A percentile compares a stretch with the other conserved stretches of the same genome.
These are phyloP conservation scores for Colletotrichum caudatum DNA, from an alignment of 2,329 filamentous ascomycete genomes.

Conservation along the genomic window DNA sequence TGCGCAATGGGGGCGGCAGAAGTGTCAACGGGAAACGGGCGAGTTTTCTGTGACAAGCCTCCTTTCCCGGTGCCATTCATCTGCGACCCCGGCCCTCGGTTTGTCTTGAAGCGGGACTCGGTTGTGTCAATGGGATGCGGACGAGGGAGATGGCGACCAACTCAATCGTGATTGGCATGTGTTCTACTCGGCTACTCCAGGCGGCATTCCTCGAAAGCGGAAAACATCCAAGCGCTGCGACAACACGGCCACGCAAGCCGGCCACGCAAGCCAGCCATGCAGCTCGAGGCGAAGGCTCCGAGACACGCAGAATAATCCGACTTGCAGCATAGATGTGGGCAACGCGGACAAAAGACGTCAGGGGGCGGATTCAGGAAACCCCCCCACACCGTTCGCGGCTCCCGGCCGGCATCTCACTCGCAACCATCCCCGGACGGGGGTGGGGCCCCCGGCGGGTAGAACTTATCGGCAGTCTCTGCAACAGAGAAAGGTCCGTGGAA, in stretches of 20 bases:
- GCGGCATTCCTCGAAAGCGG: background rate
- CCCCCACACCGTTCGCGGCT: no score
- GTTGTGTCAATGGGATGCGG: no score
- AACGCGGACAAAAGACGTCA: background rate
- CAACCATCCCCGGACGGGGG: no score
- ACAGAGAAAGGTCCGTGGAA: background rate
- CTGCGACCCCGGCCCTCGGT: background rate
- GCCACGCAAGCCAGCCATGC: background rate
- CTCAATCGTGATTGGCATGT: no score
- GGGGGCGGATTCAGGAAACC: no score
- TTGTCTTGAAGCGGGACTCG: background rate
- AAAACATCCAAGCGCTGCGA: background rate
- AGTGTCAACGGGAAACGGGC: background rate
- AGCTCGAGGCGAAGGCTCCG: background rate
- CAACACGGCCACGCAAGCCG: background rate
- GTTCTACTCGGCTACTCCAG: no score
- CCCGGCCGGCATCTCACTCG: no score
- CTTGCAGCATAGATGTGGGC: background rate
- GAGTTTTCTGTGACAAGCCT: background rate
- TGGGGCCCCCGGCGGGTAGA: no score
- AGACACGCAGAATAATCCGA: background rate
- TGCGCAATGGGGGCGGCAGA: background rate
- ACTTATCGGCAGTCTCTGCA: background rate
- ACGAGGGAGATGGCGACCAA: no score
- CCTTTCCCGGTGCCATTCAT: background rate